Conservation (phyloP, 2,329 filamentous ascomycete genomes). For the Phyllosticta citribraziliensis region DNA sequence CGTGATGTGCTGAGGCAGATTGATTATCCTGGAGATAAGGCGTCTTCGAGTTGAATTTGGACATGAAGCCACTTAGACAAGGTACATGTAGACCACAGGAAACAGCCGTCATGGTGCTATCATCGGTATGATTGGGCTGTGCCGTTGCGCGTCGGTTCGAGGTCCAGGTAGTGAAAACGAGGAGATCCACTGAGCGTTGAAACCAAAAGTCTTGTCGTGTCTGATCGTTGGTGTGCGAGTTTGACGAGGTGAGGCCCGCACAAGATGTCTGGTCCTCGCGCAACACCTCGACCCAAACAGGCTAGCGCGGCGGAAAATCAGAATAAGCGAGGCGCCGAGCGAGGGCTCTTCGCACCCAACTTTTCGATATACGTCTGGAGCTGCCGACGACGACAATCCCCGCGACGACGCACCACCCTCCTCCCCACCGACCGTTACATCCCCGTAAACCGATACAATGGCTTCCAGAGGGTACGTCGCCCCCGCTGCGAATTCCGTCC, state of each 20-base stretch:
- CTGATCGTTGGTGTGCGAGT: not conserved
- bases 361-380: not conserved
- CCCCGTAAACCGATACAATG: not conserved
- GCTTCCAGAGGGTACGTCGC: not conserved
- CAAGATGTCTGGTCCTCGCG: not conserved
- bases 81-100: not conserved
- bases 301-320: not conserved
- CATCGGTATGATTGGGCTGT: not conserved
- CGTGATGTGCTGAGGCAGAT: not conserved
- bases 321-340: not conserved
- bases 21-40: conserved; percentile 4
- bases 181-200: no score
- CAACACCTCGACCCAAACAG: not conserved
- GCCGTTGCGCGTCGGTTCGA: not conserved
- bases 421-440: not conserved
- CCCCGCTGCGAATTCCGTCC: not conserved
- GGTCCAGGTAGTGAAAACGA: no score
- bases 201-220: no score
- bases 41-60: not conserved
- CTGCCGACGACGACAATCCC: not conserved
- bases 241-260: not conserved
- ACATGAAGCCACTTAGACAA: not conserved
- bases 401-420: not conserved
- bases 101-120: not conserved
- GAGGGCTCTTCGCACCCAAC: not conserved